These are phyloP conservation scores for Leptoxyphium fumago DNA, from an alignment of 2,329 filamentous ascomycete genomes.

Conservation along the genomic window DNA sequence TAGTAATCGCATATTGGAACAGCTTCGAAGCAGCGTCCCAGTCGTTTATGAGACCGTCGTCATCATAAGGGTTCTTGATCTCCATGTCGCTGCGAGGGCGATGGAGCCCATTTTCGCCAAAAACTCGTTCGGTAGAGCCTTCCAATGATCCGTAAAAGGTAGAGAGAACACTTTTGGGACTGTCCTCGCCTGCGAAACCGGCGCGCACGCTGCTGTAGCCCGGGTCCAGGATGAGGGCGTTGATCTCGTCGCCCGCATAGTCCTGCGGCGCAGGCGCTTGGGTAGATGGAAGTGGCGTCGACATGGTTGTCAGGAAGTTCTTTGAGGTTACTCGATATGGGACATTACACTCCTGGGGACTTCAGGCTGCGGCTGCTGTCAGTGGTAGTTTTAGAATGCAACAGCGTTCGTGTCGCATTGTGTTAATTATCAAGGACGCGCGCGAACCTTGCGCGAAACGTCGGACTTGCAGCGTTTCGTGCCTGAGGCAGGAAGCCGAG, in stretches of 20 bases:
- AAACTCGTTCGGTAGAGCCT: constrained; percentile 45
- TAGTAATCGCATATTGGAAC: constrained; percentile 88
- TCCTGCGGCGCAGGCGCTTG: constrained; percentile 25
- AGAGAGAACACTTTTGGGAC: constrained; percentile 82
- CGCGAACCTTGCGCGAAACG: too few species aligned
- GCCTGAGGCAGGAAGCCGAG: too few species aligned
- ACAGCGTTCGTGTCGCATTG: too few species aligned
- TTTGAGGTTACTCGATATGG: too few species aligned
- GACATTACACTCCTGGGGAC: too few species aligned
- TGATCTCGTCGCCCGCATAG: constrained; percentile 63
- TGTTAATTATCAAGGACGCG: too few species aligned
- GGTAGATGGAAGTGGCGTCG: background rate
- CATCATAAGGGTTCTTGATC: constrained; percentile 81
- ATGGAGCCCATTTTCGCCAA: constrained; percentile 81
- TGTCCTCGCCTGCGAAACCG: constrained; percentile 94
- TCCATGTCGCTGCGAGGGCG: constrained; percentile 63
- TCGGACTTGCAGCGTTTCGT: too few species aligned
- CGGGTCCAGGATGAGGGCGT: constrained; percentile 88
- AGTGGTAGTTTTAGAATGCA: too few species aligned
- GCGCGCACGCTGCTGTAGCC: constrained; percentile 85
- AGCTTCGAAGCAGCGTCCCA: constrained; percentile 83
- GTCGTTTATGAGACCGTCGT: constrained; percentile 82
- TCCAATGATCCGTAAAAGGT: constrained; percentile 62
- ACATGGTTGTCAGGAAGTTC: background rate
- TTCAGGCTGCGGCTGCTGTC: too few species aligned